Evolutionary conservation across 306 rosid species (phyloP), one percentile per base, ranked within the genome.

Genomic region (Cicer bijugum): DNA sequence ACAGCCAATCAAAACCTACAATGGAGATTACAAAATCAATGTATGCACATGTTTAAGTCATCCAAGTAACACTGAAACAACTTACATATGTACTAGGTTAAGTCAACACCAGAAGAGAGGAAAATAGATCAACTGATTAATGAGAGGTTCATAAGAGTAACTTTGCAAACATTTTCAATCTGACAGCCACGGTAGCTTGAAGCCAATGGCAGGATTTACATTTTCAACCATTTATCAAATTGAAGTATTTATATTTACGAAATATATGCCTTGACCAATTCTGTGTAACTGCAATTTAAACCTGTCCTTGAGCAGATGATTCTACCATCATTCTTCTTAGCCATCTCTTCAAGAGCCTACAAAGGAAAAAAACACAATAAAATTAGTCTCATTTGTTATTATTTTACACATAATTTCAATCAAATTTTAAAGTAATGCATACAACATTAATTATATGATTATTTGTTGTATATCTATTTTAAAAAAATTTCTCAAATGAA

Each of bases 301-400:
- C 93, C 93, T 51, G 97, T 86, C 79, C 99, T 86, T 4, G 99
- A 96, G 82, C 99, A 94, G 51, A 74, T 87, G 82, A 94, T 88
- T 77, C 76, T 89, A 45, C 91, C 96, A 4, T 80, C 66, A 64
- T 88, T 88, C 87, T 86, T 89, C 83, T 80, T 88, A 19, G 97
- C 95, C 96, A 94, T 94, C 75, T 87, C 94, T 86, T 88, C 87
- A 46, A 94, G 96, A 42, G 99, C 97, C 97, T 94, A 88, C 77
- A 84, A 82, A 80, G 43, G 48, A 72, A 39, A 59, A 72, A 67
- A 6, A 35, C 12, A 50, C 51, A 15, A 67, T 47, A 68, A 6
- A 75, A 46, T 52, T 68, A 81, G 75, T 79, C 10, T n/a, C 28
- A 5, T 12, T 61, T 6, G 62, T 46, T 42, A 35, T 55, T 9